Conservation (phyloP, 257 asterid species). For the Fraxinus americana region DNA sequence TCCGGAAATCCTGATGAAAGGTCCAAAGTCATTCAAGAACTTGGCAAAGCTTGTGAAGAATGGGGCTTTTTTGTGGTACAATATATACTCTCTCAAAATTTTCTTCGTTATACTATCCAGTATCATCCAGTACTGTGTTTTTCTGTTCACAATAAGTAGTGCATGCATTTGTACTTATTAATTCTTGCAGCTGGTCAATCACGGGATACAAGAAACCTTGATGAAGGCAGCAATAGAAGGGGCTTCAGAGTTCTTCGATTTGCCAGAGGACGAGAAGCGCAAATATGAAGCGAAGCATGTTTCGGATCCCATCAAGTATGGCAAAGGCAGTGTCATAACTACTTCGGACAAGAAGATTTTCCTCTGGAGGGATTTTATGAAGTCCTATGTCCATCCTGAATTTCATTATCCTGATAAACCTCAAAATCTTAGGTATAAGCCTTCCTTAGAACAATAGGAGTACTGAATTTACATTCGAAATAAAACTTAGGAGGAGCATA, state of each 20-base stretch:
- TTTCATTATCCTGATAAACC: too few species aligned
- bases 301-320: too few species aligned
- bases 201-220: conserved; percentile 40
- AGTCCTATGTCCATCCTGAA: too few species aligned
- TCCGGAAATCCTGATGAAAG: conserved; percentile 32
- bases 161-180: background rate
- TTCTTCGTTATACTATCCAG: background rate
- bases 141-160: background rate
- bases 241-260: conserved; percentile 30
- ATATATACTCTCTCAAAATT: background rate
- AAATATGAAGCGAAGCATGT: conserved; percentile 22
- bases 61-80: conserved; percentile 63
- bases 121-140: background rate
- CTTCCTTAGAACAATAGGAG: too few species aligned
- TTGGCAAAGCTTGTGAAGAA: conserved; percentile 41
- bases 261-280: conserved; percentile 40
- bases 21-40: conserved; percentile 27
- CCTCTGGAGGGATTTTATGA: too few species aligned
- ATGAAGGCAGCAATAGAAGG: conserved; percentile 23
- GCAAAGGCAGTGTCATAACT: too few species aligned
- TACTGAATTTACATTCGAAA: too few species aligned
- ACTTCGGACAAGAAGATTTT: too few species aligned
- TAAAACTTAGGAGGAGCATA: too few species aligned
- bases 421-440: too few species aligned
- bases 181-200: conserved; percentile 46